These are phyloP conservation scores for Pyrenula massariospora DNA, from an alignment of 495 filamentous ascomycete species.

Conservation along the genomic window DNA sequence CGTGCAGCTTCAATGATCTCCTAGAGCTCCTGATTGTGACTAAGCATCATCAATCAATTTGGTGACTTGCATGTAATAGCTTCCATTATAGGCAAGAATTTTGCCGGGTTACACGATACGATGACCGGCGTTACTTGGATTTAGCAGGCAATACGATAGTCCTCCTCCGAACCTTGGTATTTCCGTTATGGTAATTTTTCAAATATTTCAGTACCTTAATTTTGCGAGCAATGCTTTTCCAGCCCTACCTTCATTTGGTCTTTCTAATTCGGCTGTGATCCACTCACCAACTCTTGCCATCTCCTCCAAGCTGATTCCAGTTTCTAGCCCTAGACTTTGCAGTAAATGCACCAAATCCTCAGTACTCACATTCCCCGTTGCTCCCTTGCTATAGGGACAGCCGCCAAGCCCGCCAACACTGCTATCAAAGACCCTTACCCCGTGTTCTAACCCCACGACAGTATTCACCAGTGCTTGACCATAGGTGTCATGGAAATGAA, in stretches of 20 bases:
- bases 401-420: slow-evolving; percentile 87
- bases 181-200: no score
- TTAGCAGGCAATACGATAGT: no score
- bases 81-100: no score
- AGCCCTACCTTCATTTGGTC: slow-evolving; percentile 61
- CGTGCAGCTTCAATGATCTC: no score
- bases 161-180: no score
- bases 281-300: slow-evolving; percentile 75
- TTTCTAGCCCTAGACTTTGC: slow-evolving; percentile 76
- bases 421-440: slow-evolving; percentile 80
- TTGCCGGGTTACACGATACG: no score
- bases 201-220: slow-evolving; percentile 1
- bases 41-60: no score
- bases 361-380: slow-evolving; percentile 89
- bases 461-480: slow-evolving; percentile 89
- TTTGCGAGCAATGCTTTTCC: slow-evolving; percentile 67
- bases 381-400: slow-evolving; percentile 87
- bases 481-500: slow-evolving; percentile 97
- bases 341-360: slow-evolving; percentile 89
- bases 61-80: no score
- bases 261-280: slow-evolving; percentile 76
- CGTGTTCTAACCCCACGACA: slow-evolving; percentile 74
- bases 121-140: no score
- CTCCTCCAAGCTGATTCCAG: slow-evolving; percentile 75
- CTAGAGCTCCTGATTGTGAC: no score